These are phyloP conservation scores for Agaricales sp. DNA, from an alignment of 1,284 basidiomycete species.

Conservation along the genomic window DNA sequence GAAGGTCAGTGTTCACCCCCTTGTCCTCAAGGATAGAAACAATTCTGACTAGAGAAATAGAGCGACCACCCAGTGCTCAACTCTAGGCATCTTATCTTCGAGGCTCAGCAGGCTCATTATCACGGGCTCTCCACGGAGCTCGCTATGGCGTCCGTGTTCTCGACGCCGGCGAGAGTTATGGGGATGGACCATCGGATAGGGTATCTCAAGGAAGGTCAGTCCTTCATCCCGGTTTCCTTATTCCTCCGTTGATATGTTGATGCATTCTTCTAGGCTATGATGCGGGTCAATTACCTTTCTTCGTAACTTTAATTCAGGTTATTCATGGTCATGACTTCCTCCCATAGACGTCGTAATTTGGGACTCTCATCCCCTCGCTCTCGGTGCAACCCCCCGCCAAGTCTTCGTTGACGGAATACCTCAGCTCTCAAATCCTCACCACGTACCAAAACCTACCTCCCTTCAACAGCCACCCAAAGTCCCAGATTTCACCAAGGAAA, in stretches of 20 bases:
- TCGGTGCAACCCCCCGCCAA: conserved; percentile 63
- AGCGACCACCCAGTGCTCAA: conserved; percentile 68
- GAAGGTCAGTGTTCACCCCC: conserved; percentile 32
- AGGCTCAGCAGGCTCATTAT: conserved; percentile 83
- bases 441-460: conserved; percentile 32
- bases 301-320: conserved; percentile 11
- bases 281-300: conserved; percentile 21
- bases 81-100: conserved; percentile 72
- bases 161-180: conserved; percentile 45
- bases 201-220: conserved; percentile 36
- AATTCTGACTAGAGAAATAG: no score
- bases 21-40: neutral
- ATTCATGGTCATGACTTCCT: neutral
- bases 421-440: conserved; percentile 34
- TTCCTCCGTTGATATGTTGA: conserved; percentile 2
- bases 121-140: conserved; percentile 57
- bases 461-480: conserved; percentile 44
- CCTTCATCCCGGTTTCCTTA: neutral
- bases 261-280: conserved; percentile 17
- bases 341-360: conserved; percentile 72
- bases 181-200: conserved; percentile 64
- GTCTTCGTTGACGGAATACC: conserved; percentile 63
- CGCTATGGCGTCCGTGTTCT: conserved; percentile 64
- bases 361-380: conserved; percentile 76
- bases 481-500: conserved; percentile 56